Evolutionary conservation across 768 basidiomycete species (phyloP), one percentile per base, ranked within the genome.

Genomic region (Tephrocybe sp.): DNA sequence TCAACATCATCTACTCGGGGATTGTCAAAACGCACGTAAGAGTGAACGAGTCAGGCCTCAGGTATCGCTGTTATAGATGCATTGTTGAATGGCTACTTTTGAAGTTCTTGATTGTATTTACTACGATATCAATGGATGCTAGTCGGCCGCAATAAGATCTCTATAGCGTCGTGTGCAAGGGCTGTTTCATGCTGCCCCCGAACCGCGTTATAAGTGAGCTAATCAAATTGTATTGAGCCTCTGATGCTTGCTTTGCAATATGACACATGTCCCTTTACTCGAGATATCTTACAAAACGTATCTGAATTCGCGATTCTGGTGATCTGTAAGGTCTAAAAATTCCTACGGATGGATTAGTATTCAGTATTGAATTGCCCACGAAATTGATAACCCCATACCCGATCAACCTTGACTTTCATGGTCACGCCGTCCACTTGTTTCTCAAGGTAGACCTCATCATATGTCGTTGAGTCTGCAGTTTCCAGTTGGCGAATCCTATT

Each of bases 281-380:
- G n/a, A 8, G 20, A 2, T 36, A 8, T 47, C n/a, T 44, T 65
- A 87, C 50, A 87, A 66, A 22, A 87, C 83, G 59, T 88, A 89
- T 68, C 87, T 73, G 66, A 85, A 88, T 47, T 87, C 84, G 9
- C 79, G 74, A 57, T 89, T 89, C 62, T 88, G 82, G 26, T 67
- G 71, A 60, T 89, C 87, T 1, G 87, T 89, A 58, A 89, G 66
- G 60, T 89, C 87, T 68, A 87, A 63, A 62, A 80, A 85, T 73
- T 80, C 85, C 84, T 88, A 32, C 9, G 20, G 12, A 22, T 39
- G 12, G 46, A n/a, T 44, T 13, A 34, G 43, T 23, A 9, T 47
- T 41, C 36, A 19, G 43, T n/a, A 6, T 49, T 14, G 14, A 13
- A 12, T 35, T n/a, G n/a, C n/a, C 41, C 32, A 38, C 17, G 54